Base-by-base conservation (phyloP, 2,329 filamentous ascomycete genomes). In the Sclerotinia minor region DNA sequence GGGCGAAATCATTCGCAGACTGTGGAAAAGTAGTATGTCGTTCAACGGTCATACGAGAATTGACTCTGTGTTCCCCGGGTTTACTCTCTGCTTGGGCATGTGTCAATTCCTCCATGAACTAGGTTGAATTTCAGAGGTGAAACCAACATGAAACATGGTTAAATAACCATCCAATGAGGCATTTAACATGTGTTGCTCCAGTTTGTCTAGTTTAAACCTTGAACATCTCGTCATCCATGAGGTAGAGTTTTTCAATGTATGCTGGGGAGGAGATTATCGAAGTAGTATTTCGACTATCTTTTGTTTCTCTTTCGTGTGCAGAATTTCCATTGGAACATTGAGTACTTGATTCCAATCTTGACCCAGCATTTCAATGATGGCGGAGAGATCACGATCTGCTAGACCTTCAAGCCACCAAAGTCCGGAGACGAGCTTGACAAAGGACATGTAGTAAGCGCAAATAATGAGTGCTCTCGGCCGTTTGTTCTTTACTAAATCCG, bases 271-370 rank as follows among this genome's bases (percentile, higher is more conserved):
- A 5, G 11, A 2, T 64, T 58, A 67, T n/a, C 64, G 65, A 53
- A 71, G 67, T 6, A 71, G 60, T 26, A 69, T 50, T 24, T 80
- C 3, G 76, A 79, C 17, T 47, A 70, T 67, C 44, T 66, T 70
- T 15, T 67, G 55, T 21, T 26, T 63, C 24, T 71, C 59, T 32
- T 32, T 24, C n/a, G 67, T 67, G 17, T 21, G 50, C 9, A 60
- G 57, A n/a, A 65, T 66, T 45, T 67, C 54, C 5, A 70, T 32
- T 8, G 72, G 72, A 47, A 72, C 47, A 38, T 45, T 9, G 60
- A 73, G 52, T 26, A 69, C 63, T 41, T 26, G 21, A 52, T 49
- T n/a, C 69, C 70, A 73, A 21, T 67, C 32, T 29, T 52, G 32
- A 5, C 67, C 69, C 5, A 73, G 50, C 19, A 67, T 63, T 5